Evolutionary conservation across 2,329 filamentous ascomycete species (phyloP).

Genomic region (Pseudogymnoascus sp.): DNA sequence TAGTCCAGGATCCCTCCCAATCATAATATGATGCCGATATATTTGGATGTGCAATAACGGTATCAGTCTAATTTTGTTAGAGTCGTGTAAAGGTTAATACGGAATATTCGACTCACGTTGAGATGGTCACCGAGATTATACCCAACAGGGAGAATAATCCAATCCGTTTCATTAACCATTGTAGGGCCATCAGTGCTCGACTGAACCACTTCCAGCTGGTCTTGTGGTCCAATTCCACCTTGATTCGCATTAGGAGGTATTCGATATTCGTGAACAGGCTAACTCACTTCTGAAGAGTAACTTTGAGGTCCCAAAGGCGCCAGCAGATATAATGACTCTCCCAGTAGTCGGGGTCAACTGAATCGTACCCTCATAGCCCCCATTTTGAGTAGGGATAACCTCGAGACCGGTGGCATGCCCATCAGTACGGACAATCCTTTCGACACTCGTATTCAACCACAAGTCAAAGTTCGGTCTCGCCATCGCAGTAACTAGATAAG

Average conservation of each 20-base stretch:
- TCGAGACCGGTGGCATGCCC: constrained; percentile 60
- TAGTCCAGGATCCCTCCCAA: constrained; percentile 54
- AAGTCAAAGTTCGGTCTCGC: constrained; percentile 58
- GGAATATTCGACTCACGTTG: constrained; percentile 34
- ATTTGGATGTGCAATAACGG: constrained; percentile 43
- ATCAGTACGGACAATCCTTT: constrained; percentile 56
- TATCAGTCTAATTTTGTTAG: constrained; percentile 33
- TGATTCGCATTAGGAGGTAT: constrained; percentile 29
- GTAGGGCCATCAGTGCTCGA: constrained; percentile 17
- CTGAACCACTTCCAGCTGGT: constrained; percentile 33
- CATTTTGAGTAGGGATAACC: constrained; percentile 46
- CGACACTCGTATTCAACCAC: constrained; percentile 59
- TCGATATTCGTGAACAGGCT: constrained; percentile 53
- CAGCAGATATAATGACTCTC: constrained; percentile 60
- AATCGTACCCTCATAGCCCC: constrained; percentile 52
- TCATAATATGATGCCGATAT: constrained; percentile 49
- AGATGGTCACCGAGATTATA: constrained; percentile 51
- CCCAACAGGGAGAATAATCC: constrained; percentile 53
- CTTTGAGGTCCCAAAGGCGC: constrained; percentile 63
- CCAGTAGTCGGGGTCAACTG: constrained; percentile 52
- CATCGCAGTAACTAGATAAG: constrained; percentile 59
- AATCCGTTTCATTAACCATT: constrained; percentile 34
- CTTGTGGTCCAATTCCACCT: constrained; percentile 22
- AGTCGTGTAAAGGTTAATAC: neutral
- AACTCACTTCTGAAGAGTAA: constrained; percentile 61